A percentile compares a stretch with the other conserved stretches of the same genome.
phyloP scores from a whole-genome alignment of 768 basidiomycete genomes.

The Collybia mongolica region DNA sequence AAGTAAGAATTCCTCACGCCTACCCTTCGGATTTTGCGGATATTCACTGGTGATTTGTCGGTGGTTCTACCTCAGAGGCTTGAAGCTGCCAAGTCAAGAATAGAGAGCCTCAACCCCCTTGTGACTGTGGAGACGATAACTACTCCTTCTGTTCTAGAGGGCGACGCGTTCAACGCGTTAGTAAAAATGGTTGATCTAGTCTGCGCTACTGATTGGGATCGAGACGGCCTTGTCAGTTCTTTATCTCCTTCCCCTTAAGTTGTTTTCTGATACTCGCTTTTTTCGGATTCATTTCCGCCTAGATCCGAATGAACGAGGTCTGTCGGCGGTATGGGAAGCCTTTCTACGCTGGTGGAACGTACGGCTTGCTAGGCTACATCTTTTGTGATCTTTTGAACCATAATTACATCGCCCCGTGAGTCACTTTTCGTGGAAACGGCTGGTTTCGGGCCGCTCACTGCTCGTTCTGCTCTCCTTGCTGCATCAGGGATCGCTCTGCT shows the following conservation, averaged over 20 bases:
- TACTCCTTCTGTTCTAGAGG: slow-evolving; percentile 44
- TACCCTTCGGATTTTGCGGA: slow-evolving; percentile 20
- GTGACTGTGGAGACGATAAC: slow-evolving; percentile 76
- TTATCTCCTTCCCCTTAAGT: slow-evolving; percentile 4
- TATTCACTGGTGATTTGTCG: slow-evolving; percentile 41
- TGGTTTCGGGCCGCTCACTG: slow-evolving; percentile 9
- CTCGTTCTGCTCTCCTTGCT: slow-evolving; percentile 9
- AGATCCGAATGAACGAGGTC: slow-evolving; percentile 80
- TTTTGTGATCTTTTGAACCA: slow-evolving; percentile 91
- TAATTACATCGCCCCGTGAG: slow-evolving; percentile 84
- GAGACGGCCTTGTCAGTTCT: slow-evolving; percentile 64
- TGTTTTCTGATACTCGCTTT: slow-evolving; percentile 8
- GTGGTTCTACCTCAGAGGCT: slow-evolving; percentile 60
- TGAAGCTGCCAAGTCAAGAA: slow-evolving; percentile 78
- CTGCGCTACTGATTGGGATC: slow-evolving; percentile 79
- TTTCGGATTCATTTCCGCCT: slow-evolving; percentile 7
- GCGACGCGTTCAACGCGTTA: slow-evolving; percentile 53
- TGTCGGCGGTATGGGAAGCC: slow-evolving; percentile 74
- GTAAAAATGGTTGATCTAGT: slow-evolving; percentile 77
- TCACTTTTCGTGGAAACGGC: slow-evolving; percentile 10
- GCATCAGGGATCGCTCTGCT: slow-evolving; percentile 59
- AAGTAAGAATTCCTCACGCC: slow-evolving; percentile 48
- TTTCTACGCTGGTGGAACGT: slow-evolving; percentile 91
- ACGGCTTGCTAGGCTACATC: slow-evolving; percentile 89
- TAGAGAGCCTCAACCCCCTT: slow-evolving; percentile 90